Evolutionary conservation across 768 basidiomycete genomes (phyloP), one percentile per base, ranked within the genome.

Genomic region (Podaxis mareebaensis): DNA sequence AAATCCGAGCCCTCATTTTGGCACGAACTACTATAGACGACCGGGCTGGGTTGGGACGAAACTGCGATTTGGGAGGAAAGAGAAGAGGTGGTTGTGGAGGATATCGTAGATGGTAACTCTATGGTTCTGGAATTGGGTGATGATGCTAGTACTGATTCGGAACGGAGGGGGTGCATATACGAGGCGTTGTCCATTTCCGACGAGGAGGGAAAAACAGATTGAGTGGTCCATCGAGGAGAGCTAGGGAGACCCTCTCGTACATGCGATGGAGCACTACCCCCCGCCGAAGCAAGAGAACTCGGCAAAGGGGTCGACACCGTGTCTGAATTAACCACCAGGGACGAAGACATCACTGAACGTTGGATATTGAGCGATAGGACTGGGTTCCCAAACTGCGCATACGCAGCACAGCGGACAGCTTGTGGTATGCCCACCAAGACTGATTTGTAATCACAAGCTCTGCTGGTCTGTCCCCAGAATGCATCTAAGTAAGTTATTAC

Each of bases 71-170:
- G 70, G 71, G 69, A 73, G 66, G 71, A 70, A 67, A 63, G 65
- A 60, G 69, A 63, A 46, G 72, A 68, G 63, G 44, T 64, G 66
- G 71, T 66, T 65, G 70, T 76, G 66, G 81, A 78, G 81, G 79
- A 80, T 83, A 83, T 81, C 75, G 76, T 69, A 65, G 60, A 39
- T 11, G 76, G 79, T 74, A 75, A 80, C 85, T 83, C 81, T 75
- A 76, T 70, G 58, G 63, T 71, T 82, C 86, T 89, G 81, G 75
- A 81, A 82, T 77, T 77, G 74, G 74, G 73, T 69, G 75, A 75
- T 73, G 69, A 71, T 46, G 83, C 85, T 73, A 89, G 88, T 76
- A 78, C 75, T 74, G 76, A 72, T 69, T 83, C 77, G 72, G 78
- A 65, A 73, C 68, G 67, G 63, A 69, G 66, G 68, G 64, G 64